Percentiles rank a stretch among this genome's conserved stretches.
phyloP scores from a whole-genome alignment of 441 rosid species.

The Corymbia calophylla region DNA sequence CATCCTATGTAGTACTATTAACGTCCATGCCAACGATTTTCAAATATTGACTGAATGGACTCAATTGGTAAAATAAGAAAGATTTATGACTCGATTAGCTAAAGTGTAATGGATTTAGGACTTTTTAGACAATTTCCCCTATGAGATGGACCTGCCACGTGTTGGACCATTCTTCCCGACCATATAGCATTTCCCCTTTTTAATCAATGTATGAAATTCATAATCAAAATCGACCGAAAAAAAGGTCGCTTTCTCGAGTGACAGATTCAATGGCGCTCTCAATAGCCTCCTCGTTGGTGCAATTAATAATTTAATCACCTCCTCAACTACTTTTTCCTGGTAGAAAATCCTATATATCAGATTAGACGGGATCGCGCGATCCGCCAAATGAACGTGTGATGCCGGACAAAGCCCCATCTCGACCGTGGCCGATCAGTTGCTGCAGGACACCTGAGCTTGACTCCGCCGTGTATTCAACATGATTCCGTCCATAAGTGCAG shows the following conservation, averaged over 20 bases:
- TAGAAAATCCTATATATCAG: neutral
- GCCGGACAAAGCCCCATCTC: too few relatives aligned
- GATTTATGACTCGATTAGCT: rapidly evolving
- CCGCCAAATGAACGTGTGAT: neutral
- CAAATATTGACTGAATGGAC: rapidly evolving
- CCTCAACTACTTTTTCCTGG: neutral
- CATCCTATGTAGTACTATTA: rapidly evolving
- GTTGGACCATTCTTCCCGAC: neutral
- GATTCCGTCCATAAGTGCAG: too few relatives aligned
- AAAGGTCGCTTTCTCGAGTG: neutral
- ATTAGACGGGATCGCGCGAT: neutral
- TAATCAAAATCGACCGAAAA: neutral
- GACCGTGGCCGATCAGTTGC: too few relatives aligned
- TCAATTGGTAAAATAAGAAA: too few relatives aligned
- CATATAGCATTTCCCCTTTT: rapidly evolving
- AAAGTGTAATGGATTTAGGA: rapidly evolving
- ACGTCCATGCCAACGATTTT: rapidly evolving
- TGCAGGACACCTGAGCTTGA: too few relatives aligned
- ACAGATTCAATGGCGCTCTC: neutral
- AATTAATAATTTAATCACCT: neutral
- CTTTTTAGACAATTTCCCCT: neutral
- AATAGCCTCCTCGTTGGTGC: neutral
- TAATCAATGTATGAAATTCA: neutral
- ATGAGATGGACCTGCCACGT: neutral
- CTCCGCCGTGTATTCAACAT: too few relatives aligned